phyloP scores from a whole-genome alignment of 2,329 filamentous ascomycete genomes.

The Dissoconium aciculare region DNA sequence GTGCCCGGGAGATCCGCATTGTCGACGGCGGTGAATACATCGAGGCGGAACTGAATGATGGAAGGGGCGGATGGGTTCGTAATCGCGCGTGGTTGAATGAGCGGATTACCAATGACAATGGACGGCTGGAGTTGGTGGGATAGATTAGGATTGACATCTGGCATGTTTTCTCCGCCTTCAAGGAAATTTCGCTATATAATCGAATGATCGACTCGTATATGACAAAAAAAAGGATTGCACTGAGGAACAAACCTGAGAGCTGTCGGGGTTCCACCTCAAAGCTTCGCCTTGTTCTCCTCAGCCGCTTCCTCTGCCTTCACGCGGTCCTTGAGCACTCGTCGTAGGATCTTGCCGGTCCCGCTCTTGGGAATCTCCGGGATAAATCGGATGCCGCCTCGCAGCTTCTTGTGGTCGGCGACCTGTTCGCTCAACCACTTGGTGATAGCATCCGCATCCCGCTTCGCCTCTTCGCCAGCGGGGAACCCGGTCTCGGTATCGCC shows the following conservation, averaged over 20 bases:
- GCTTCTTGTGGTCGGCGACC: slow-evolving; percentile 34
- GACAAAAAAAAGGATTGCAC: too few relatives aligned
- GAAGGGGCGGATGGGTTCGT: slow-evolving; percentile 21
- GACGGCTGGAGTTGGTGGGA: slow-evolving; percentile 21
- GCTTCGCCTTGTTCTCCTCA: too few relatives aligned
- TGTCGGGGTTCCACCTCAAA: too few relatives aligned
- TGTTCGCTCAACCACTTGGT: slow-evolving; percentile 30
- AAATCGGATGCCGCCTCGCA: slow-evolving; percentile 33
- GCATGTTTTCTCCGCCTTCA: neutral
- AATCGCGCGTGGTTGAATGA: slow-evolving; percentile 25
- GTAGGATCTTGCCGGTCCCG: slow-evolving; percentile 34
- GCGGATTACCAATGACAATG: slow-evolving; percentile 26
- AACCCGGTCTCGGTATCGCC: slow-evolving; percentile 16
- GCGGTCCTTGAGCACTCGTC: slow-evolving; percentile 30
- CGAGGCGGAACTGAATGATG: slow-evolving; percentile 25
- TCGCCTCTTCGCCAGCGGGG: slow-evolving; percentile 10
- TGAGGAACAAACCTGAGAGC: too few relatives aligned
- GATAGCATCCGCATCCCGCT: slow-evolving; percentile 27
- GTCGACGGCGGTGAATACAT: slow-evolving; percentile 21
- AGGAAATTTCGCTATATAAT: neutral
- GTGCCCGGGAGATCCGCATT: slow-evolving; percentile 21
- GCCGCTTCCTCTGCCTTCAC: slow-evolving; percentile 27
- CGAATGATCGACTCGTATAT: too few relatives aligned
- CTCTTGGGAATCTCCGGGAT: slow-evolving; percentile 35
- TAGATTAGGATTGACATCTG: neutral